phyloP scores from a whole-genome alignment of 257 asterid species.

The Rhazya stricta region DNA sequence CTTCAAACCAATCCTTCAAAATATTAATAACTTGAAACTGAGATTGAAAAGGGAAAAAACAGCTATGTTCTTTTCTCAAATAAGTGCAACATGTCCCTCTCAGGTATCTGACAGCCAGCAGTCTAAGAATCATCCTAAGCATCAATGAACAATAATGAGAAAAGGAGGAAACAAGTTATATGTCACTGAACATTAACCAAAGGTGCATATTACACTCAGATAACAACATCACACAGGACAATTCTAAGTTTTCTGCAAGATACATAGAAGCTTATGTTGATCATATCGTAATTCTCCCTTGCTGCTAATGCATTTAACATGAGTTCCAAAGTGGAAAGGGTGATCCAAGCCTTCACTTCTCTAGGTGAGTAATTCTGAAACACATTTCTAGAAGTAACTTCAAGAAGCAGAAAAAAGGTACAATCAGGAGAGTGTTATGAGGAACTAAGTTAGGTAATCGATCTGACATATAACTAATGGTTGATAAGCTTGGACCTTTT shows the following conservation, averaged over 20 bases:
- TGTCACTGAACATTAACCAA: neutral
- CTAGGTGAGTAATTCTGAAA: neutral
- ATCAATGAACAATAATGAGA: neutral
- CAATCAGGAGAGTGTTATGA: neutral
- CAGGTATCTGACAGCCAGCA: neutral
- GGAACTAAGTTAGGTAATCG: neutral
- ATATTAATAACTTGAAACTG: too few relatives aligned
- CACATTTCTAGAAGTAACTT: neutral
- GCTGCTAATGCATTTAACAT: neutral
- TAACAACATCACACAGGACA: neutral
- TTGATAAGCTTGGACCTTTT: neutral
- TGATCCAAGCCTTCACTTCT: neutral
- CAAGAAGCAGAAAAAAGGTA: neutral
- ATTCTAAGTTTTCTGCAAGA: neutral
- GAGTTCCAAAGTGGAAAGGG: neutral
- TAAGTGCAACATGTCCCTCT: neutral
- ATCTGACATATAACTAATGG: neutral
- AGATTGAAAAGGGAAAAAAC: too few relatives aligned
- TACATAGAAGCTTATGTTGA: neutral
- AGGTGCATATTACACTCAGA: neutral
- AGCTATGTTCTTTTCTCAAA: neutral
- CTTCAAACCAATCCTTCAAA: neutral
- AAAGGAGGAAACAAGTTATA: neutral
- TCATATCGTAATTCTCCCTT: neutral
- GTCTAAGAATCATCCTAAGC: neutral